Percentiles rank a stretch among this genome's conserved stretches.
Evolutionary conservation across 441 rosid species (phyloP).

Genomic region (Croton laevigatus): DNA sequence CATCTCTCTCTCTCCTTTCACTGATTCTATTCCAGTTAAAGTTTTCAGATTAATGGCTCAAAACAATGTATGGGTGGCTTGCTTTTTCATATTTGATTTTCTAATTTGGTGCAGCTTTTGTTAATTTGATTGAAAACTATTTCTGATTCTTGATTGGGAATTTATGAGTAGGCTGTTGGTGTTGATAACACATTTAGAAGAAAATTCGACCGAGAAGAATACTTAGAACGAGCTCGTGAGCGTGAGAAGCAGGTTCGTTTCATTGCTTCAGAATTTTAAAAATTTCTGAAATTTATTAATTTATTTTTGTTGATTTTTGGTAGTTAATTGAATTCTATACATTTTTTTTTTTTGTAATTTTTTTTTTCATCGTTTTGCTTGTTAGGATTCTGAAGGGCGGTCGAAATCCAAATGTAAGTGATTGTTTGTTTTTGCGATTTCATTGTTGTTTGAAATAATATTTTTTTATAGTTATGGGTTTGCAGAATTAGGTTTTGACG

Average conservation of each 20-base stretch:
- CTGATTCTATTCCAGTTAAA: neutral
- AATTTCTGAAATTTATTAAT: neutral
- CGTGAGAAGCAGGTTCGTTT: slow-evolving; percentile 72
- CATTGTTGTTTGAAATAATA: neutral
- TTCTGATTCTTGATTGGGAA: neutral
- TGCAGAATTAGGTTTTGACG: neutral
- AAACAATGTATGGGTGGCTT: slow-evolving; percentile 31
- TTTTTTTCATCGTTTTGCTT: slow-evolving; percentile 1
- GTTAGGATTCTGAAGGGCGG: slow-evolving; percentile 68
- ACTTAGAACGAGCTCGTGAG: slow-evolving; percentile 80
- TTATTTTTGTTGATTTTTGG: neutral
- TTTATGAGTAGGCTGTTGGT: slow-evolving; percentile 47
- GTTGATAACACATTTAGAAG: slow-evolving; percentile 89
- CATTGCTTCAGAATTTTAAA: neutral
- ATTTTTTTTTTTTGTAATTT: slow-evolving; percentile 6
- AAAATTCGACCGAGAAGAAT: slow-evolving; percentile 83
- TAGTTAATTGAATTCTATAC: neutral
- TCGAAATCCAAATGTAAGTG: slow-evolving; percentile 70
- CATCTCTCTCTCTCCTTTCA: neutral
- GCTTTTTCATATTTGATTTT: neutral
- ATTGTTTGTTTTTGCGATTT: neutral
- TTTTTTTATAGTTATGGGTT: neutral
- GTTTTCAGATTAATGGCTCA: slow-evolving; percentile 44
- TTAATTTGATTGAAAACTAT: neutral
- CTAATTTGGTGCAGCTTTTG: neutral